These are phyloP conservation scores for Agrostemma githago DNA, from an alignment of 148 eudicot species.

Conservation along the genomic window DNA sequence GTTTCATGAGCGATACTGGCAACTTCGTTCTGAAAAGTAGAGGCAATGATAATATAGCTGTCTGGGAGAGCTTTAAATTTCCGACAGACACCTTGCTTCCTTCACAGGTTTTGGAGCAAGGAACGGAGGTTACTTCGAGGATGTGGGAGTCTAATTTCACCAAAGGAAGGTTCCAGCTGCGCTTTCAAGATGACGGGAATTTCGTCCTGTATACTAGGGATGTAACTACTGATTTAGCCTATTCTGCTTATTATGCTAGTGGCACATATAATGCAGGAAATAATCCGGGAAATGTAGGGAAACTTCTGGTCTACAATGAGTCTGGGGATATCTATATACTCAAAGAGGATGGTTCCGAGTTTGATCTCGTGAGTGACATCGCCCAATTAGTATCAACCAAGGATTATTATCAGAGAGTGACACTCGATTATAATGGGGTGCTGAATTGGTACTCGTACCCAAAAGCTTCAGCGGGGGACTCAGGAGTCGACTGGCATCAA, in stretches of 20 bases:
- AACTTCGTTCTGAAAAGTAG: conserved; percentile 32
- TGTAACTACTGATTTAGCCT: neutral
- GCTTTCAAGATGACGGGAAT: conserved; percentile 19
- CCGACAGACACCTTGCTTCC: conserved; percentile 51
- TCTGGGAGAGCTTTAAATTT: conserved; percentile 43
- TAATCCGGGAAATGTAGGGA: conserved; percentile 5
- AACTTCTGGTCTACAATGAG: conserved; percentile 23
- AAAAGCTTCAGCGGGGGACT: neutral
- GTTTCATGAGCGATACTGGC: conserved; percentile 47
- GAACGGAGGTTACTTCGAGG: conserved; percentile 24
- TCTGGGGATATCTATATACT: conserved; percentile 31
- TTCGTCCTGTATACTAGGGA: conserved; percentile 17
- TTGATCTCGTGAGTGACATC: conserved; percentile 13
- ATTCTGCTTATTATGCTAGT: conserved; percentile 16
- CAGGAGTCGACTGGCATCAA: conserved; percentile 22
- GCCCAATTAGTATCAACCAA: neutral
- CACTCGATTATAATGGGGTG: conserved; percentile 44
- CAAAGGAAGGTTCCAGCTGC: conserved; percentile 37
- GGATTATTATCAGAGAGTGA: conserved; percentile 36
- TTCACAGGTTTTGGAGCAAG: conserved; percentile 23
- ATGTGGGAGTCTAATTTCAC: conserved; percentile 34
- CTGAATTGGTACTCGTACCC: conserved; percentile 35
- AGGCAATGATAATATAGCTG: neutral
- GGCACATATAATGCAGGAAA: neutral
- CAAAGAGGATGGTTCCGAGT: conserved; percentile 9